Conservation (phyloP, 352 stramenopile genomes). For the Globisporangium abappressorium region DNA sequence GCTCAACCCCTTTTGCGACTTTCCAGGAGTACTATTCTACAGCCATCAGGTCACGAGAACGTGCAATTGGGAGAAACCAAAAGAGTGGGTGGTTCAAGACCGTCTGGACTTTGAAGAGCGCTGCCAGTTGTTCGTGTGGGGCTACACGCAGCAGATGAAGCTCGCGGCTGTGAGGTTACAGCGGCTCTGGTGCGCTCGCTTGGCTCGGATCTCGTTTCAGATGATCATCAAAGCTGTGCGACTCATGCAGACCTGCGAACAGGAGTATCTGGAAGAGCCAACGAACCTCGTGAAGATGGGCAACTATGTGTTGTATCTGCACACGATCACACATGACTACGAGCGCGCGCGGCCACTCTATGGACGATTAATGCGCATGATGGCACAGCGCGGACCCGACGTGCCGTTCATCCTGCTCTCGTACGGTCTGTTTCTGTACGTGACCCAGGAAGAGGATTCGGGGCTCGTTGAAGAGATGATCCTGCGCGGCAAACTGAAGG, state of each 20-base stretch:
- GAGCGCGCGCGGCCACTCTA: constrained; percentile 73
- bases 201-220: constrained; percentile 53
- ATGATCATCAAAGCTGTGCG: constrained; percentile 60
- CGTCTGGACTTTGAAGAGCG: constrained; percentile 40
- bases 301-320: constrained; percentile 83
- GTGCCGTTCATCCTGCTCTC: constrained; percentile 78
- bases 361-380: constrained; percentile 61
- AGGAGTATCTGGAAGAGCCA: constrained; percentile 72
- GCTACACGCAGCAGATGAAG: constrained; percentile 66
- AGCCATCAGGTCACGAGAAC: constrained; percentile 60
- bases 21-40: constrained; percentile 66
- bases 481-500: constrained; percentile 43
- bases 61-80: constrained; percentile 70
- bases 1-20: constrained; percentile 42
- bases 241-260: constrained; percentile 69
- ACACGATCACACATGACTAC: constrained; percentile 77
- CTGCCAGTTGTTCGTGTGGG: constrained; percentile 51
- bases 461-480: constrained; percentile 69
- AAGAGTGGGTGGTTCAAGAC: constrained; percentile 50
- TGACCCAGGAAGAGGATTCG: constrained; percentile 70
- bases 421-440: constrained; percentile 70
- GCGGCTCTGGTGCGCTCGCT: constrained; percentile 46
- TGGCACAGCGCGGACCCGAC: constrained; percentile 71
- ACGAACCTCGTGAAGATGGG: constrained; percentile 70
- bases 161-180: constrained; percentile 47